Evolutionary conservation across 2,329 filamentous ascomycete species (phyloP).

Genomic region (Mollisia scopiformis): DNA sequence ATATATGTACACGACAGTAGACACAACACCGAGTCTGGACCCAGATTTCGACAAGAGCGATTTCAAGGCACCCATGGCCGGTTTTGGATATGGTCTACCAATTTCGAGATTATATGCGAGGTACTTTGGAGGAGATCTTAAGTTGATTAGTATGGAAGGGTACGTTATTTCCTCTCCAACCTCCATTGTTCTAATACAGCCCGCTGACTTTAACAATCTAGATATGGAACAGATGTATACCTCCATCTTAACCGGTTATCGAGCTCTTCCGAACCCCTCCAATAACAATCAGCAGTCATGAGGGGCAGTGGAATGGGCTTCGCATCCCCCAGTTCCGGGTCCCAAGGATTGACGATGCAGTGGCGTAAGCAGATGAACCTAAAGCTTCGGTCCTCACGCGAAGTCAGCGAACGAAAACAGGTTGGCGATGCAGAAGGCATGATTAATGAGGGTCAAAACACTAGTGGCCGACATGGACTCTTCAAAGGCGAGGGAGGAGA

Average conservation of each 20-base stretch:
- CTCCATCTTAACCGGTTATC: slow-evolving; percentile 95
- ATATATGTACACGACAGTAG: slow-evolving; percentile 99
- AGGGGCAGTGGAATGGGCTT: slow-evolving; percentile 57
- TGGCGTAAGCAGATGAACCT: slow-evolving; percentile 60
- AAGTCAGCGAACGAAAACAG: slow-evolving; percentile 85
- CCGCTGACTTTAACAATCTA: slow-evolving; percentile 43
- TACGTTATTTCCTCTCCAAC: slow-evolving; percentile 49
- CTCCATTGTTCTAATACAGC: slow-evolving; percentile 1
- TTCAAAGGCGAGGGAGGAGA: slow-evolving; percentile 37
- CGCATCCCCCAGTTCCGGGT: too few species aligned
- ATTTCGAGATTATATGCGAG: slow-evolving; percentile 93
- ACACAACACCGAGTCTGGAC: slow-evolving; percentile 91
- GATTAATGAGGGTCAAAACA: slow-evolving; percentile 54
- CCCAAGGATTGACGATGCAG: slow-evolving; percentile 50
- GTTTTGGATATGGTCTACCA: slow-evolving; percentile 95
- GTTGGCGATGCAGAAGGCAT: slow-evolving; percentile 85
- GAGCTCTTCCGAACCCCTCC: slow-evolving; percentile 92
- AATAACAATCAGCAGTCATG: slow-evolving; percentile 86
- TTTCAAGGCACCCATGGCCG: slow-evolving; percentile 99
- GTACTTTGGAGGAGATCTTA: slow-evolving; percentile 96
- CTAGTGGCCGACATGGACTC: slow-evolving; percentile 35
- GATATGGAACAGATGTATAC: slow-evolving; percentile 98
- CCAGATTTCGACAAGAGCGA: slow-evolving; percentile 99
- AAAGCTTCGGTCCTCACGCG: slow-evolving; percentile 63
- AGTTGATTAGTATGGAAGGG: slow-evolving; percentile 99